A percentile compares a stretch with the other conserved stretches of the same genome.
Evolutionary conservation across 1,284 basidiomycete genomes (phyloP).

Genomic region (Gomphus bonarii): DNA sequence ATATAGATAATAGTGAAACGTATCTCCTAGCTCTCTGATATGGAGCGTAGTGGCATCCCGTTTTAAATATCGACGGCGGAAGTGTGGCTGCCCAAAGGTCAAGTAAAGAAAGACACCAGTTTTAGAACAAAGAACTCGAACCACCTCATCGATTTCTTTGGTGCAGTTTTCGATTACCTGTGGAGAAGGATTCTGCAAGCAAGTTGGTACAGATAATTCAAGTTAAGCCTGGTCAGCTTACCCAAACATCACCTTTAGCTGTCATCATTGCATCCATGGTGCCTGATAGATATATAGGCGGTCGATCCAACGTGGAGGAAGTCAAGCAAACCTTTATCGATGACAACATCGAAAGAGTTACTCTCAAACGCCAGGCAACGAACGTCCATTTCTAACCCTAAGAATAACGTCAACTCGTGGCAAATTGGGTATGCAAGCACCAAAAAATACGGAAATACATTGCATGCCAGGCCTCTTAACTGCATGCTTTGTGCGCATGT

Average conservation of each 20-base stretch:
- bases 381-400: constrained; percentile 87
- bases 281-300: constrained; percentile 26
- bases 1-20: constrained; percentile 84
- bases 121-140: constrained; percentile 54
- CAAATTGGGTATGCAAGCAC: not conserved
- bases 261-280: constrained; percentile 96
- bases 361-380: constrained; percentile 60
- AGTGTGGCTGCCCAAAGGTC: constrained; percentile 89
- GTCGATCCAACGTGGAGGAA: not conserved
- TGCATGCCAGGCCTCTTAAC: constrained; percentile 57
- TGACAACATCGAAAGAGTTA: constrained; percentile 70
- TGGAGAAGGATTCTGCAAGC: constrained; percentile 58
- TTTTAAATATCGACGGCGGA: constrained; percentile 62
- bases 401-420: not conserved
- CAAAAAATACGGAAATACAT: constrained; percentile 37
- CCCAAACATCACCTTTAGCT: constrained; percentile 83
- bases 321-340: constrained; percentile 66
- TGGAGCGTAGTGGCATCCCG: constrained; percentile 47
- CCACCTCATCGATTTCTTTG: constrained; percentile 71
- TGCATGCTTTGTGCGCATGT: constrained; percentile 61
- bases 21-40: constrained; percentile 59
- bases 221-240: constrained; percentile 26
- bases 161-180: constrained; percentile 70
- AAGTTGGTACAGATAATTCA: not conserved
- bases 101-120: constrained; percentile 71